Evolutionary conservation across 2,329 filamentous ascomycete species (phyloP).

Genomic region (Colletotrichum orbiculare): DNA sequence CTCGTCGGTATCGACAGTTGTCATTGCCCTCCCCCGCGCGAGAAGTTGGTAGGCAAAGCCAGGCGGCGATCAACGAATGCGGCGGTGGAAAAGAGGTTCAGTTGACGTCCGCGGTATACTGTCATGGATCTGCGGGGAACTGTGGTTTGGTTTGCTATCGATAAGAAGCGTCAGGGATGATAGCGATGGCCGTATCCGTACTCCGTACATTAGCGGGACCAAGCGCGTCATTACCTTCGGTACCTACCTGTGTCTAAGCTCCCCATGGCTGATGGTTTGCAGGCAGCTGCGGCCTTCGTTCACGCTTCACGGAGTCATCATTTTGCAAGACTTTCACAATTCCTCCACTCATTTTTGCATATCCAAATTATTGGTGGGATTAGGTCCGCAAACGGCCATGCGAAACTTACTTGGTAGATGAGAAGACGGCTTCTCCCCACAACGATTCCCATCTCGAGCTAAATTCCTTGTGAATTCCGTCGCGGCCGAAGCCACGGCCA

Average conservation of each 20-base stretch:
- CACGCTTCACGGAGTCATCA: constrained; percentile 22
- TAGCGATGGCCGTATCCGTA: constrained; percentile 8
- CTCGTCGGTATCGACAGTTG: constrained; percentile 5
- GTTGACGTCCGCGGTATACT: too few relatives aligned
- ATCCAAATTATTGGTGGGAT: background rate
- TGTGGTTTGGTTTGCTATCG: constrained; percentile 1
- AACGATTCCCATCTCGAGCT: constrained; percentile 1
- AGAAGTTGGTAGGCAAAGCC: too few relatives aligned
- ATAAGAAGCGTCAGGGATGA: constrained; percentile 30
- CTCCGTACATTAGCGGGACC: background rate
- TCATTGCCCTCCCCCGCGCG: constrained; percentile 12
- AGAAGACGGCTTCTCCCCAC: constrained; percentile 35
- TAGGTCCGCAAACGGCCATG: constrained; percentile 21
- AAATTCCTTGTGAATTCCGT: constrained; percentile 28
- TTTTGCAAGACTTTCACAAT: background rate
- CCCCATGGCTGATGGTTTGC: constrained; percentile 14
- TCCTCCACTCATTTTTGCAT: background rate
- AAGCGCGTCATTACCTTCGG: constrained; percentile 36
- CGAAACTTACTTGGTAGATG: constrained; percentile 20
- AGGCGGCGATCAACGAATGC: too few relatives aligned
- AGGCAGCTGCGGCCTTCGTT: constrained; percentile 13
- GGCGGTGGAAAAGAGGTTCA: too few relatives aligned
- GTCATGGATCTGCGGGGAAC: too few relatives aligned
- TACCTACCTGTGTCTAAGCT: constrained; percentile 7
- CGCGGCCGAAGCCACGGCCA: background rate